These are phyloP conservation scores for Chlorophyllum brunneum DNA, from an alignment of 768 basidiomycete species.

Conservation along the genomic window DNA sequence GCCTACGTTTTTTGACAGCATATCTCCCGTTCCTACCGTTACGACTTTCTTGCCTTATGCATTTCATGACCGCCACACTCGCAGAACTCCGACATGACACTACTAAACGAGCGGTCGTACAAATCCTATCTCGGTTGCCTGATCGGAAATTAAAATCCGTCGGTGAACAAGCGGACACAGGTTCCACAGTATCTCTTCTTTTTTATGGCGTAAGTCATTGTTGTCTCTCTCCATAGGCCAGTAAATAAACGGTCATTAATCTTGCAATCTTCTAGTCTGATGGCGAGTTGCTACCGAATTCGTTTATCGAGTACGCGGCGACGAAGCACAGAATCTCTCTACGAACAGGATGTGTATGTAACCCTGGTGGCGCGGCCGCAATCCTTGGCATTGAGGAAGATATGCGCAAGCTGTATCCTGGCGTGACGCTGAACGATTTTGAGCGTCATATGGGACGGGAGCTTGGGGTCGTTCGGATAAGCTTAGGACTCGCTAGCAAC, in stretches of 20 bases:
- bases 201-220: constrained; percentile 53
- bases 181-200: constrained; percentile 59
- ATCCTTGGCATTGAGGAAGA: constrained; percentile 62
- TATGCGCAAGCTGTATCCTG: constrained; percentile 58
- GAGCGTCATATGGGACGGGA: constrained; percentile 60
- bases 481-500: constrained; percentile 74
- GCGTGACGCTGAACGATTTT: constrained; percentile 59
- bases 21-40: constrained; percentile 79
- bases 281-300: constrained; percentile 65
- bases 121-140: constrained; percentile 64
- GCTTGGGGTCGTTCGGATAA: constrained; percentile 72
- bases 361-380: constrained; percentile 77
- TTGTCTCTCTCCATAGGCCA: background rate
- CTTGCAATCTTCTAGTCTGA: constrained; percentile 39
- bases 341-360: constrained; percentile 86
- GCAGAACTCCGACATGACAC: constrained; percentile 57
- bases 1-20: constrained; percentile 70
- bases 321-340: constrained; percentile 63
- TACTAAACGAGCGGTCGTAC: constrained; percentile 56
- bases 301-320: constrained; percentile 71
- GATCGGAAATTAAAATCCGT: constrained; percentile 47
- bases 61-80: constrained; percentile 56
- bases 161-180: constrained; percentile 63
- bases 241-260: constrained; percentile 4
- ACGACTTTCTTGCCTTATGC: constrained; percentile 65